These are phyloP conservation scores for Chalaropsis ovoidea DNA, from an alignment of 2,329 filamentous ascomycete species.

Conservation along the genomic window DNA sequence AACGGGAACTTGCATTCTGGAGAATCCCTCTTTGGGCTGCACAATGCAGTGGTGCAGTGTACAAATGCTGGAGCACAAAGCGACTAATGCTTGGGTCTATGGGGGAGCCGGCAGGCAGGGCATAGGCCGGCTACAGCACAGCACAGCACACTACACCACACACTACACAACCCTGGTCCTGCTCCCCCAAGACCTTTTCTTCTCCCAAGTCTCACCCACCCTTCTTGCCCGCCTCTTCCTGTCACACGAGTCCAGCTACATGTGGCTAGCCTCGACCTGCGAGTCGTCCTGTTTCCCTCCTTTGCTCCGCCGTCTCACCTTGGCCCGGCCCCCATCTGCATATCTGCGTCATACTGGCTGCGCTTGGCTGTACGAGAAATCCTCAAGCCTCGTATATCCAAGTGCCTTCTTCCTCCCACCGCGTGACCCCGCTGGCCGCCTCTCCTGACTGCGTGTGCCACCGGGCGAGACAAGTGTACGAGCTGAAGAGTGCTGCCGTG, in stretches of 20 bases:
- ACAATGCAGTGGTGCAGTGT: no score
- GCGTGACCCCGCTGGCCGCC: background rate
- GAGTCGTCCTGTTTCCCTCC: background rate
- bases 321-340: background rate
- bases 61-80: no score
- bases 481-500: background rate
- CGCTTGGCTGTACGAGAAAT: background rate
- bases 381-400: slow-evolving; percentile 3
- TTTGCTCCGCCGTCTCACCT: background rate
- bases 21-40: no score
- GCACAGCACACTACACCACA: no score
- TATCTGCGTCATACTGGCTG: background rate
- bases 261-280: background rate
- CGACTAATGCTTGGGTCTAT: no score
- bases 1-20: background rate
- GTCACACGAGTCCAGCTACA: background rate
- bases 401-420: background rate
- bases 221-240: background rate
- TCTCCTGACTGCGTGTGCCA: background rate
- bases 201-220: background rate
- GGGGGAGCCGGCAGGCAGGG: no score
- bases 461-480: background rate
- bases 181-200: no score
- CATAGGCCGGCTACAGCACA: no score
- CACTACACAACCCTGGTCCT: no score